Evolutionary conservation across 1,284 basidiomycete species (phyloP).

Genomic region (Ceratobasidium sp.): DNA sequence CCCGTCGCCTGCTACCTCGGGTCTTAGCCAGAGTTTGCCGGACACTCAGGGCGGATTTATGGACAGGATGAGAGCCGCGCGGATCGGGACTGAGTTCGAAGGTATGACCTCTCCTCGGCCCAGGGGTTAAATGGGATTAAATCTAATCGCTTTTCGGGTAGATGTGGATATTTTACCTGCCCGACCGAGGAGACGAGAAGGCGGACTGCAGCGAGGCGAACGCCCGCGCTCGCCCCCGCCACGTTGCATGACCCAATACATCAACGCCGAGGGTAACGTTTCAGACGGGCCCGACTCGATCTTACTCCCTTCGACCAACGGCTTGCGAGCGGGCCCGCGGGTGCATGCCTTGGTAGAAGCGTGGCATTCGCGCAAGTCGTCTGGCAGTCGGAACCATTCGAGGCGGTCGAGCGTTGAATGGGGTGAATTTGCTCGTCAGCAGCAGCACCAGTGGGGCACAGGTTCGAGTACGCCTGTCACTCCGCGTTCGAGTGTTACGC

Average conservation of each 20-base stretch:
- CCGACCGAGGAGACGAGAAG: neutral
- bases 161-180: slow-evolving; percentile 59
- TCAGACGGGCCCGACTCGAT: slow-evolving; percentile 65
- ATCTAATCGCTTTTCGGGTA: neutral
- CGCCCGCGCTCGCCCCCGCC: slow-evolving; percentile 37
- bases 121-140: slow-evolving; percentile 74
- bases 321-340: slow-evolving; percentile 66
- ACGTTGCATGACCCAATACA: slow-evolving; percentile 44
- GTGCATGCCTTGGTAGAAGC: slow-evolving; percentile 54
- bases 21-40: slow-evolving; percentile 59
- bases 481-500: neutral
- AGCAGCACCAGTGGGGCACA: neutral
- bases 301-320: slow-evolving; percentile 76
- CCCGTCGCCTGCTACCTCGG: slow-evolving; percentile 51
- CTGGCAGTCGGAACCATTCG: slow-evolving; percentile 16
- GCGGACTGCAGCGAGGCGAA: slow-evolving; percentile 36
- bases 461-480: slow-evolving; percentile 22
- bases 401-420: slow-evolving; percentile 31
- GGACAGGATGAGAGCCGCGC: slow-evolving; percentile 51
- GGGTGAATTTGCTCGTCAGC: slow-evolving; percentile 14
- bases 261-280: slow-evolving; percentile 55
- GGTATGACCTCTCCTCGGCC: slow-evolving; percentile 63
- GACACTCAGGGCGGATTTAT: slow-evolving; percentile 22
- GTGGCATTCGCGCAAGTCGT: slow-evolving; percentile 22
- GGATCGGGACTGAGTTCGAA: slow-evolving; percentile 56